These are phyloP conservation scores for Astrocystis sublimbata DNA, from an alignment of 495 filamentous ascomycete genomes.

Conservation along the genomic window DNA sequence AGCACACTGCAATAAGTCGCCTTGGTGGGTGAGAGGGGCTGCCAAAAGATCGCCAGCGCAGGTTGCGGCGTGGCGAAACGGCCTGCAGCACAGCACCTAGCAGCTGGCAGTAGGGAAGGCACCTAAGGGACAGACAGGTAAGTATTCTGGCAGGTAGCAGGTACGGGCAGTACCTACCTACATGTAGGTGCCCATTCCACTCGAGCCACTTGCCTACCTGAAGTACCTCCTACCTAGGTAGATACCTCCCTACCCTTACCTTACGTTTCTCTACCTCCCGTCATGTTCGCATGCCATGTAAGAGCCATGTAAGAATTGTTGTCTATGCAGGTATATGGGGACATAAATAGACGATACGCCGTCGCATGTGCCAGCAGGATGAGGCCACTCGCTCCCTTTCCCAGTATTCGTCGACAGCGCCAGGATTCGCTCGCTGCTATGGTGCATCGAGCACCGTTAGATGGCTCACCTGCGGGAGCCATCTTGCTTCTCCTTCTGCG, in stretches of 20 bases:
- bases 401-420: not conserved
- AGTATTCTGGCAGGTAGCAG: too few relatives aligned
- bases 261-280: too few relatives aligned
- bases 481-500: conserved; percentile 5
- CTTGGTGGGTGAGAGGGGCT: not conserved
- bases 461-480: conserved; percentile 20
- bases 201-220: too few relatives aligned
- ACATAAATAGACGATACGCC: conserved; percentile 13
- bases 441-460: not conserved
- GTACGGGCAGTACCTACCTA: too few relatives aligned
- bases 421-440: conserved; percentile 7
- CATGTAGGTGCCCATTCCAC: too few relatives aligned
- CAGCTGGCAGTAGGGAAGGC: too few relatives aligned
- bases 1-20: not conserved
- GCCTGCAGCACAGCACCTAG: conserved; percentile 5
- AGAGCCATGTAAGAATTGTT: conserved; percentile 7
- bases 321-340: conserved; percentile 17
- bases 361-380: conserved; percentile 17
- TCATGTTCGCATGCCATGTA: too few relatives aligned
- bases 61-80: conserved; percentile 21
- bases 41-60: too few relatives aligned
- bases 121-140: too few relatives aligned
- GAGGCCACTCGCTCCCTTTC: conserved; percentile 15
- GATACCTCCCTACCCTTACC: too few relatives aligned
- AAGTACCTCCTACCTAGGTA: too few relatives aligned